phyloP scores from a whole-genome alignment of 2,329 filamentous ascomycete species.

The Ophiostoma sp. region DNA sequence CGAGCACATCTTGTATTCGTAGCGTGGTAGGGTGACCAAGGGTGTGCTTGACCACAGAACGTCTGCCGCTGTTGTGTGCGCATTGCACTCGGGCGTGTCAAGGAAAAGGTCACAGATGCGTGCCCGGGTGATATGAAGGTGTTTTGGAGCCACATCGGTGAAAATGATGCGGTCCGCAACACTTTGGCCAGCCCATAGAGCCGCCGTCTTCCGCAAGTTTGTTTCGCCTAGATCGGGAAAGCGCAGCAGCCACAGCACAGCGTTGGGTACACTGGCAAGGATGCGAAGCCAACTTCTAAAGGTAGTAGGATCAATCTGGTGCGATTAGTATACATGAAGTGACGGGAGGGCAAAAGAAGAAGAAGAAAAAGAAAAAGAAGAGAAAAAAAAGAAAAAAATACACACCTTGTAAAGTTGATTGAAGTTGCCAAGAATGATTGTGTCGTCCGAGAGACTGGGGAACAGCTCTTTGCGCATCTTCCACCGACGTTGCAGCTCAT shows the following conservation, averaged over 20 bases:
- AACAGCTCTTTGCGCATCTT: constrained; percentile 90
- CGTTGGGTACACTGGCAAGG: constrained; percentile 74
- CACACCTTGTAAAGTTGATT: constrained; percentile 96
- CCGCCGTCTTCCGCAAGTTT: constrained; percentile 74
- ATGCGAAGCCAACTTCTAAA: constrained; percentile 96
- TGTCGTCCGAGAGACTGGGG: constrained; percentile 71
- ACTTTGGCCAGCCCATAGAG: constrained; percentile 74
- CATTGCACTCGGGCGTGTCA: constrained; percentile 96
- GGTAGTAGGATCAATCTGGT: constrained; percentile 88
- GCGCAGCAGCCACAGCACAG: constrained; percentile 89
- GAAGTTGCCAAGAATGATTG: constrained; percentile 92
- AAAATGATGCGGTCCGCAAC: constrained; percentile 86
- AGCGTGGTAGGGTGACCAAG: constrained; percentile 80
- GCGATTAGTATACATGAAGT: not conserved
- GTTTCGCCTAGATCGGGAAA: constrained; percentile 90
- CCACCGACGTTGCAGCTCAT: constrained; percentile 79
- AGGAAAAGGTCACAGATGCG: constrained; percentile 91
- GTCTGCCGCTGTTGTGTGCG: constrained; percentile 94
- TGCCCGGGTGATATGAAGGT: constrained; percentile 85
- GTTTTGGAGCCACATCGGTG: constrained; percentile 94
- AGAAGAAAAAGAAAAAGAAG: too few relatives aligned
- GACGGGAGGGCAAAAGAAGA: too few relatives aligned
- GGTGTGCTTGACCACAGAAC: constrained; percentile 95
- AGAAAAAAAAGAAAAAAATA: constrained; percentile 3
- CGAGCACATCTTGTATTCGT: constrained; percentile 98